Base-by-base conservation (phyloP, 495 filamentous ascomycete species). In the Annulohypoxylon nitens region DNA sequence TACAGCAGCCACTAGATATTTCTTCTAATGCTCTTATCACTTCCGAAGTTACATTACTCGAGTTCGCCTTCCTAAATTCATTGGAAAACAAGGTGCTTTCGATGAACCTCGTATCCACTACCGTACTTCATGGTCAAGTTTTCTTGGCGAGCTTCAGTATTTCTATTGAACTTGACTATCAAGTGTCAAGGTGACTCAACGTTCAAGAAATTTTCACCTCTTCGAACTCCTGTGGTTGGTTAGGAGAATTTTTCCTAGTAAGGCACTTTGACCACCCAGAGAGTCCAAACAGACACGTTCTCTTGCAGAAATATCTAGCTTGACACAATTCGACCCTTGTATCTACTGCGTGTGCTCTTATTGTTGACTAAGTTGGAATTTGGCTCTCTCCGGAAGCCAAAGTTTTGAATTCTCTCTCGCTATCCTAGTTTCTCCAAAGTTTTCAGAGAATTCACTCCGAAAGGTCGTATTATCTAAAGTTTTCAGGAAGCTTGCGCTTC, bases 21-120 rank as follows among this genome's bases (percentile, higher is more conserved):
- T 54, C 12, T 47, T 48, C 45, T 41, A 47, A 37, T 67, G 66
- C 51, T 23, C 43, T 51, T 14, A 39, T 53, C 33, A 60, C 39
- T 67, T 57, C 65, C 63, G 63, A 75, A 30, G 72, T 70, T 64
- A 55, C 67, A 63, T 64, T 10, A 14, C 25, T 16, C 14, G 23
- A 43, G 26, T 43, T 60, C 18, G 18, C 25, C 25, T 20, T 25
- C 34, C 33, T 43, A 23, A 25, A 39, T 34, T 26, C 12, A 16
- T 37, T 39, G 57, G 57, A 36, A 47, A 33, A 45, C 20, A 26
- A 50, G 20, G 9, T 25, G 25, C 57, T 47, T 10, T 39, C 34
- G 30, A 62, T 11, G 26, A 36, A 8, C 10, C 20, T 16, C 18
- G 33, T 57, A 61, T 54, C 16, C 36, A 2, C 59, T 2, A 30